Evolutionary conservation across 306 rosid genomes (phyloP).

Genomic region (Potentilla sterilis): DNA sequence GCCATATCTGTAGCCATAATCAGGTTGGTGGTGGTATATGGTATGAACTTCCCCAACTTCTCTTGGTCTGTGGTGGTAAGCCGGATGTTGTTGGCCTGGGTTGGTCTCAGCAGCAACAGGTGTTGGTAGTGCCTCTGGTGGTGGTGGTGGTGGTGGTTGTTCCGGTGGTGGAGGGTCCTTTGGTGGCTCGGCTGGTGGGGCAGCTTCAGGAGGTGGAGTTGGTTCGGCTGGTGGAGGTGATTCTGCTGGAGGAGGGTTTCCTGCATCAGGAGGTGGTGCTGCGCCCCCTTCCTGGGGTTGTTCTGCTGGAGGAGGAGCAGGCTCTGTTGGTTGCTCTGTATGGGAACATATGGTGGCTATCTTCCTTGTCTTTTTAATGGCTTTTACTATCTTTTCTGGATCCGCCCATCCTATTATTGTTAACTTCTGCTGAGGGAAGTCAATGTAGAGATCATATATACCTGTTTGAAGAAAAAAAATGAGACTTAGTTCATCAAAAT

Average conservation of each 20-base stretch:
- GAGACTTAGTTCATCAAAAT: not conserved
- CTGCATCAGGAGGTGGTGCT: constrained; percentile 25
- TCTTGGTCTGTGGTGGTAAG: constrained; percentile 30
- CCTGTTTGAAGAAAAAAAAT: constrained; percentile 42
- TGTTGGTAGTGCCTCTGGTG: constrained; percentile 27
- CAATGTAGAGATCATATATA: constrained; percentile 66
- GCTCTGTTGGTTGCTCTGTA: constrained; percentile 42
- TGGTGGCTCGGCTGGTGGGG: constrained; percentile 27
- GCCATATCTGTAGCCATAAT: constrained; percentile 37
- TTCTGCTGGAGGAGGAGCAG: constrained; percentile 33
- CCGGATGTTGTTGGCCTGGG: constrained; percentile 25
- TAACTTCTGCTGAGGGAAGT: constrained; percentile 61
- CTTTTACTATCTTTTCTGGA: constrained; percentile 69
- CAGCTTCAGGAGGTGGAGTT: constrained; percentile 29
- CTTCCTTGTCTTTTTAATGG: constrained; percentile 80
- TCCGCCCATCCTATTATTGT: constrained; percentile 86
- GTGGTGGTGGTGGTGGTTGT: constrained; percentile 21
- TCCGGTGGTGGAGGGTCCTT: constrained; percentile 35
- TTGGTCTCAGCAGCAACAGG: constrained; percentile 31
- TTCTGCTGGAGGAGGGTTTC: constrained; percentile 26
- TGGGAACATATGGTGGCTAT: constrained; percentile 64
- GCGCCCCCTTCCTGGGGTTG: constrained; percentile 30
- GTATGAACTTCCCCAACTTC: constrained; percentile 44
- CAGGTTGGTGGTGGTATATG: constrained; percentile 43
- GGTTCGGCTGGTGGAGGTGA: constrained; percentile 22